Conservation (phyloP, 495 filamentous ascomycete species). For the Tuber calosporum region DNA sequence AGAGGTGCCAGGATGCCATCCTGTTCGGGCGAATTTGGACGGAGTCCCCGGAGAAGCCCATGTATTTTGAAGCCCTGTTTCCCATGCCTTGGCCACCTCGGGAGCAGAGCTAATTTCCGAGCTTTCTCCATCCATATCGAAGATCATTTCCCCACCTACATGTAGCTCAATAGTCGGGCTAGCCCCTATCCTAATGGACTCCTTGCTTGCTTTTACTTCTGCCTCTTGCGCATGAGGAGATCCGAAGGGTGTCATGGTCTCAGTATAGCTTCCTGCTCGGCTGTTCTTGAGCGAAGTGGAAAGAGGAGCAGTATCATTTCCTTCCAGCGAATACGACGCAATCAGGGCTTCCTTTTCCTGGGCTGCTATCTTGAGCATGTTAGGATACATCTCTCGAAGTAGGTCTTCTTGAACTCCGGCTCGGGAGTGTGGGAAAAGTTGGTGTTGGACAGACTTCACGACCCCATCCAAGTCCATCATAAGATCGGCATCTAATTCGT, state of each 20-base stretch:
- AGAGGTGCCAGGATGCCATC: constrained; percentile 8
- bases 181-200: constrained; percentile 42
- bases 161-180: constrained; percentile 60
- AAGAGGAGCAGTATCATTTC: constrained; percentile 3
- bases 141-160: constrained; percentile 73
- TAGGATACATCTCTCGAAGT: constrained; percentile 62
- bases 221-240: constrained; percentile 53
- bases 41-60: constrained; percentile 20
- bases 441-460: constrained; percentile 73
- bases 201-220: constrained; percentile 48
- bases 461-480: constrained; percentile 68
- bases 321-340: constrained; percentile 21
- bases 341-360: constrained; percentile 53
- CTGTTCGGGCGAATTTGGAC: constrained; percentile 33
- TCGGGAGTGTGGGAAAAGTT: constrained; percentile 64
- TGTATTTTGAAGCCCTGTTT: not conserved
- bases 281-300: constrained; percentile 12
- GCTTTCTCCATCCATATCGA: constrained; percentile 84
- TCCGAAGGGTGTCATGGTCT: not conserved
- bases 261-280: constrained; percentile 8
- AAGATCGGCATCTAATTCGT: constrained; percentile 79
- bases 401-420: constrained; percentile 64
- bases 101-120: not conserved
- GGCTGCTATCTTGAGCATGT: constrained; percentile 51
- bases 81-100: not conserved